Evolutionary conservation across 345 rosid species (phyloP).

Genomic region (Arabidopsis arenosa): DNA sequence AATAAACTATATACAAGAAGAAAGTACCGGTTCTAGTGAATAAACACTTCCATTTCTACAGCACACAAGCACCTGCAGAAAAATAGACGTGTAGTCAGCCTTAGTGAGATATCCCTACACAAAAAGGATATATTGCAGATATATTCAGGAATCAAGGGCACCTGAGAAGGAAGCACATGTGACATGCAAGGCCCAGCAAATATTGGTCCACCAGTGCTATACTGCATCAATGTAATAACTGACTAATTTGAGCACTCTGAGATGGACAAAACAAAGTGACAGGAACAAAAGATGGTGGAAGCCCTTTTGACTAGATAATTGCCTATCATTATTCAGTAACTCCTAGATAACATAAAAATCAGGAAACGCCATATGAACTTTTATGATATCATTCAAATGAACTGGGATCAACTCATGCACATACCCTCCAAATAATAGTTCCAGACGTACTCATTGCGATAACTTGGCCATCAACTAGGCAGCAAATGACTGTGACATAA

Average conservation of each 20-base stretch:
- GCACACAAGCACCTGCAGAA: conserved; percentile 74
- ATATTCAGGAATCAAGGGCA: conserved; percentile 35
- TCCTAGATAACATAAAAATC: conserved; percentile 3
- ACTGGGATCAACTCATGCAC: conserved; percentile 26
- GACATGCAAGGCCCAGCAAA: conserved; percentile 88
- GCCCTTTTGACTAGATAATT: conserved; percentile 20
- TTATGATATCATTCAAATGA: conserved; percentile 18
- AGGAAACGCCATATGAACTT: not conserved
- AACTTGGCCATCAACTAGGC: conserved; percentile 88
- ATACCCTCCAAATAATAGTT: conserved; percentile 81
- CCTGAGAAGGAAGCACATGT: conserved; percentile 78
- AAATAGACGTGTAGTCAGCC: conserved; percentile 21
- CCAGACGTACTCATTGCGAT: conserved; percentile 64
- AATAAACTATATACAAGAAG: not conserved
- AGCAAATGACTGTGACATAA: conserved; percentile 74
- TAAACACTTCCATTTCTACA: conserved; percentile 83
- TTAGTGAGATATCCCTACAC: not conserved
- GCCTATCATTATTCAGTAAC: not conserved
- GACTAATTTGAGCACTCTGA: conserved; percentile 19
- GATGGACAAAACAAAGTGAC: conserved; percentile 27
- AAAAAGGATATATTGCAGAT: conserved; percentile 11
- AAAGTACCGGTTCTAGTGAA: conserved; percentile 69
- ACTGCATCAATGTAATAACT: conserved; percentile 50
- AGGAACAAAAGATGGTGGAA: conserved; percentile 33
- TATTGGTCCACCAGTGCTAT: conserved; percentile 78